These are phyloP conservation scores for Neofusicoccum parvum DNA, from an alignment of 2,329 filamentous ascomycete species.

Conservation along the genomic window DNA sequence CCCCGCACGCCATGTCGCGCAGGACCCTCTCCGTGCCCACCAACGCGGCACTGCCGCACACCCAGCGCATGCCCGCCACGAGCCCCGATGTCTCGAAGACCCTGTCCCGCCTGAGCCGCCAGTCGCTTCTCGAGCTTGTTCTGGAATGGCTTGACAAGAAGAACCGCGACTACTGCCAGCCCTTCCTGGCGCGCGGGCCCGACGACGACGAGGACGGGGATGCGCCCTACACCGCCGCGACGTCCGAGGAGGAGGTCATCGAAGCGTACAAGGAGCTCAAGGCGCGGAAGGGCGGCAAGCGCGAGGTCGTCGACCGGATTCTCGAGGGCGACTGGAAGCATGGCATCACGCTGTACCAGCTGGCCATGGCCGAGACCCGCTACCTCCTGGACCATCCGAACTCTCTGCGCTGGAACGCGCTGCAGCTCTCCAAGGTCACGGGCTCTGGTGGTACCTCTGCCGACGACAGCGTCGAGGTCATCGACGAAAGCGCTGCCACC, in stretches of 20 bases:
- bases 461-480: slow-evolving; percentile 39
- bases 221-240: slow-evolving; percentile 69
- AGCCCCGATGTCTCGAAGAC: slow-evolving; percentile 67
- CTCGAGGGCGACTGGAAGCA: slow-evolving; percentile 60
- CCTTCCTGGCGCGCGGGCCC: slow-evolving; percentile 54
- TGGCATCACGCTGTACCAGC: slow-evolving; percentile 57
- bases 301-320: slow-evolving; percentile 58
- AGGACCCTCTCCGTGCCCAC: slow-evolving; percentile 65
- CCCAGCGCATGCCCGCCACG: slow-evolving; percentile 66
- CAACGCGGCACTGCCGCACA: slow-evolving; percentile 70
- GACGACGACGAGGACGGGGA: slow-evolving; percentile 54
- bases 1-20: slow-evolving; percentile 21
- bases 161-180: slow-evolving; percentile 62
- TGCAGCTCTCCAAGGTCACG: slow-evolving; percentile 46
- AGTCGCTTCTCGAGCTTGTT: slow-evolving; percentile 70
- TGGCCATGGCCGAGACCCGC: slow-evolving; percentile 58
- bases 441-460: slow-evolving; percentile 28
- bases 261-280: slow-evolving; percentile 48
- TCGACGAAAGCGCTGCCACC: slow-evolving; percentile 35
- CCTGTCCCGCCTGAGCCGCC: slow-evolving; percentile 70
- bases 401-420: slow-evolving; percentile 56
- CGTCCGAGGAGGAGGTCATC: slow-evolving; percentile 66
- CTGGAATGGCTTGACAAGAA: slow-evolving; percentile 75
- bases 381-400: slow-evolving; percentile 57
- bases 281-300: slow-evolving; percentile 52